These are phyloP conservation scores for Domatiomyces catenatus DNA, from an alignment of 2,329 filamentous ascomycete species.

Conservation along the genomic window DNA sequence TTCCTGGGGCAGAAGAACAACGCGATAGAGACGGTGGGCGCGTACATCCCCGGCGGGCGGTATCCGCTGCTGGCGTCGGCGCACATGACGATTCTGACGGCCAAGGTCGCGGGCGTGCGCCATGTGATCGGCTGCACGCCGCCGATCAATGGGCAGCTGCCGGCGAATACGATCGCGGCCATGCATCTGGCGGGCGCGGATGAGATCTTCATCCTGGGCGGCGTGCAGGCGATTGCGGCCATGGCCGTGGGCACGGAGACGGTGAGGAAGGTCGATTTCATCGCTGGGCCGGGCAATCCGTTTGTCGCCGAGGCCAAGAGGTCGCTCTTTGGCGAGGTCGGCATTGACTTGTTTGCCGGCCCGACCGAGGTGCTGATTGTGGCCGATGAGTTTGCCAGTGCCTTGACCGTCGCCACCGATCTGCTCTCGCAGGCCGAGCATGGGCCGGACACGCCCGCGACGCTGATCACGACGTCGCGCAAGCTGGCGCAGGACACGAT, in stretches of 20 bases:
- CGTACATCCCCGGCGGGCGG: constrained; percentile 38
- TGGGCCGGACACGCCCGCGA: constrained; percentile 37
- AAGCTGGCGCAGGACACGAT: constrained; percentile 27
- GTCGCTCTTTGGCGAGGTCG: constrained; percentile 38
- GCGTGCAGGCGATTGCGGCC: constrained; percentile 38
- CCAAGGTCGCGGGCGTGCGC: constrained; percentile 39
- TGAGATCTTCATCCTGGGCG: constrained; percentile 36
- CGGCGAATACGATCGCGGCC: constrained; percentile 35
- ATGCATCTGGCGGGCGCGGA: constrained; percentile 37
- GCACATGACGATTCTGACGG: constrained; percentile 42
- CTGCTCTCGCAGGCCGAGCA: constrained; percentile 37
- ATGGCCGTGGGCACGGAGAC: constrained; percentile 38
- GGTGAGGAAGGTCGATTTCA: constrained; percentile 35
- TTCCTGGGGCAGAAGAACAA: constrained; percentile 37
- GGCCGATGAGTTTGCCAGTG: constrained; percentile 33
- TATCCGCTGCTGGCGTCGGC: constrained; percentile 39
- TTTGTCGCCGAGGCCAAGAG: constrained; percentile 42
- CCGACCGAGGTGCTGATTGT: constrained; percentile 40
- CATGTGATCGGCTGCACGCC: constrained; percentile 38
- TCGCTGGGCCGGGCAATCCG: constrained; percentile 39
- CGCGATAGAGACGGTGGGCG: constrained; percentile 33
- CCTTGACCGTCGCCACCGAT: constrained; percentile 32
- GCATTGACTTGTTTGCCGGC: constrained; percentile 40
- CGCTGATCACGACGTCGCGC: constrained; percentile 35
- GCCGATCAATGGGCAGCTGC: constrained; percentile 35